Evolutionary conservation across 768 basidiomycete genomes (phyloP), one percentile per base, ranked within the genome.

Genomic region (Tylopilus felleus): DNA sequence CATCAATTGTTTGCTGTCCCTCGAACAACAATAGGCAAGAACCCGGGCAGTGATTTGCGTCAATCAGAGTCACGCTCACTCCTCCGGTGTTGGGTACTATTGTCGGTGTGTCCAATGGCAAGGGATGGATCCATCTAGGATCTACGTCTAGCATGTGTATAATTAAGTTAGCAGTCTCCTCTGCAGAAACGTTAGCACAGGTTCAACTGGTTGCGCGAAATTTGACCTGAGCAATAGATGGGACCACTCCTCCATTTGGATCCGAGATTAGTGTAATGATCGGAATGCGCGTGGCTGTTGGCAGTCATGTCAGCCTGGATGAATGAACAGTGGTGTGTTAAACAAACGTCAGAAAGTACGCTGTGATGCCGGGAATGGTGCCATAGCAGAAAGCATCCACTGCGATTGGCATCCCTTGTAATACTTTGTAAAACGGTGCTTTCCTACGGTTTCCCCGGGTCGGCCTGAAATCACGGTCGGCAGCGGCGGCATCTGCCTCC

Each of bases 381-480:
- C 96, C 97, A 67, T 98, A 99, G 35, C 87, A 82, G 72, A 99
- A 99, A 2, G 95, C 97, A 66, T 99, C 97, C 1, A 99, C 97
- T 16, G 96, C 93, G 23, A 99, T 89, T 9, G 95, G 93, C 94
- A 98, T 97, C 1, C 97, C 96, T 62, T 92, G 89, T 60, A 98
- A 68, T 22, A 93, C 81, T 73, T 98, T 99, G 74, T 96, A 98
- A 67, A 98, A 98, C 0, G 97, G 97, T 0, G 94, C 92, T 53
- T 82, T 85, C 54, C 90, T 75, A 27, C 90, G 78, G 28, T 75
- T 73, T 27, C 77, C 76, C 52, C 80, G 81, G 8, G 70, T 75
- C 2, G 75, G 68, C 16, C 75, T 76, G 55, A 76, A 77, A 43
- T 70, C 74, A 23, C 71, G 74, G 55, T 79, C 75, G 56, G 85